Evolutionary conservation across 1,284 basidiomycete genomes (phyloP).

Genomic region (Fomitopsis pinicola): DNA sequence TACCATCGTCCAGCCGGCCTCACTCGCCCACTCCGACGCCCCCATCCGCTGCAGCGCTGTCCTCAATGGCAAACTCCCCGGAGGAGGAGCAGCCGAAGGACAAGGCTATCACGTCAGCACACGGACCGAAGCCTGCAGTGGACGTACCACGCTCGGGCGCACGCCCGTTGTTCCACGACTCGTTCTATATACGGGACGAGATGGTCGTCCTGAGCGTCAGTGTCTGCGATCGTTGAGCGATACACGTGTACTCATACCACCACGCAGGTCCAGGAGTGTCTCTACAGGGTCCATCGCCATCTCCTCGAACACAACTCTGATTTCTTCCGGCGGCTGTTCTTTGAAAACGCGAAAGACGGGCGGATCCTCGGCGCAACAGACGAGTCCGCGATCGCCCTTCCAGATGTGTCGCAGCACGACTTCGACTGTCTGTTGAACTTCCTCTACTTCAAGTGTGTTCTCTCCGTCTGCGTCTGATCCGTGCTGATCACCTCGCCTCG

Average conservation of each 20-base stretch:
- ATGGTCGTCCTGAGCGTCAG: slow-evolving; percentile 22
- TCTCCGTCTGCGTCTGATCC: background rate
- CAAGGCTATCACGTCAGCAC: too few species aligned
- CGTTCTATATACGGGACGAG: slow-evolving; percentile 24
- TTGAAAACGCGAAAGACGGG: slow-evolving; percentile 11
- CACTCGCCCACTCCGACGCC: background rate
- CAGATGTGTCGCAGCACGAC: slow-evolving; percentile 18
- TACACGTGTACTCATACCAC: background rate
- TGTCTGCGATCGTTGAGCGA: background rate
- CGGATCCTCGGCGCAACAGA: slow-evolving; percentile 17
- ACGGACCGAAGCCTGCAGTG: background rate
- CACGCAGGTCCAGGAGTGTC: slow-evolving; percentile 24
- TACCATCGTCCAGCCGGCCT: background rate
- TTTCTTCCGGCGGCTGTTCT: slow-evolving; percentile 29
- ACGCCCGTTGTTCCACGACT: slow-evolving; percentile 13
- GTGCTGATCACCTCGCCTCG: background rate
- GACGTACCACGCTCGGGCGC: background rate
- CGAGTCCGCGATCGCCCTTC: slow-evolving; percentile 17
- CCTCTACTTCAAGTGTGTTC: slow-evolving; percentile 21
- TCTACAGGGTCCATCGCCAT: slow-evolving; percentile 30
- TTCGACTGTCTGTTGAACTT: slow-evolving; percentile 25
- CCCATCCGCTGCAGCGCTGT: slow-evolving; percentile 6
- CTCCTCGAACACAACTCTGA: slow-evolving; percentile 28
- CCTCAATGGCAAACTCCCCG: background rate
- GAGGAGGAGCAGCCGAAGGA: background rate